These are phyloP conservation scores for Gilbertella persicaria DNA, from an alignment of 371 early-diverging fungal genomes.

Conservation along the genomic window DNA sequence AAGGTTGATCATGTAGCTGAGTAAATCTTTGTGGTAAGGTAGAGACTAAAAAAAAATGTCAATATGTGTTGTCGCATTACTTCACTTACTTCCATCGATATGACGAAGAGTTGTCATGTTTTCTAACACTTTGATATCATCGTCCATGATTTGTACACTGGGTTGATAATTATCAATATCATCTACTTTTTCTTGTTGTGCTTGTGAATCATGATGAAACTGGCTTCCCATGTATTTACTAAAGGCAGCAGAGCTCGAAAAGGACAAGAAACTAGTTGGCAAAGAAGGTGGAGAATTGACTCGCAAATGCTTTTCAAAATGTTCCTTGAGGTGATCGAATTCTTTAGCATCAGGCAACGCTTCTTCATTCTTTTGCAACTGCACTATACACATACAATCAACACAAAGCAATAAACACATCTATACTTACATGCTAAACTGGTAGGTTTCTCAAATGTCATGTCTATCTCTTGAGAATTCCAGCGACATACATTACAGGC, in stretches of 20 bases:
- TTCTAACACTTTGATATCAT: constrained; percentile 47
- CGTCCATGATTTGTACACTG: constrained; percentile 49
- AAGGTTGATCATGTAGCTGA: constrained; percentile 72
- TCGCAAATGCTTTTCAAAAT: constrained; percentile 72
- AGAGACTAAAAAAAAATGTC: constrained; percentile 47
- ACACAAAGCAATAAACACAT: neutral
- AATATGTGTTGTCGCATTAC: constrained; percentile 1
- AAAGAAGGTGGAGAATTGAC: constrained; percentile 43
- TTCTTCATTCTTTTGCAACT: constrained; percentile 77
- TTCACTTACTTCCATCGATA: constrained; percentile 39
- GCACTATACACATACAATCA: constrained; percentile 44
- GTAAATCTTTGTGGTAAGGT: constrained; percentile 67
- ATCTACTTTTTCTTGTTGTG: constrained; percentile 41
- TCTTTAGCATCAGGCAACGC: constrained; percentile 74
- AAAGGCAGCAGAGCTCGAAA: constrained; percentile 39
- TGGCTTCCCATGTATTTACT: constrained; percentile 46
- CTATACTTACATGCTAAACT: constrained; percentile 75
- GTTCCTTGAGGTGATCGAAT: constrained; percentile 81
- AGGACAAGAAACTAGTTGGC: constrained; percentile 44
- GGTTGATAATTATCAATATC: constrained; percentile 55
- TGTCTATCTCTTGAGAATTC: constrained; percentile 87
- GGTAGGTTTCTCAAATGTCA: constrained; percentile 91
- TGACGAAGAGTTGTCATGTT: constrained; percentile 47
- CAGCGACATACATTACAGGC: constrained; percentile 88
- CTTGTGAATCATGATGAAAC: constrained; percentile 26